These are phyloP conservation scores for Vinca minor DNA, from an alignment of 257 asterid genomes.

Conservation along the genomic window DNA sequence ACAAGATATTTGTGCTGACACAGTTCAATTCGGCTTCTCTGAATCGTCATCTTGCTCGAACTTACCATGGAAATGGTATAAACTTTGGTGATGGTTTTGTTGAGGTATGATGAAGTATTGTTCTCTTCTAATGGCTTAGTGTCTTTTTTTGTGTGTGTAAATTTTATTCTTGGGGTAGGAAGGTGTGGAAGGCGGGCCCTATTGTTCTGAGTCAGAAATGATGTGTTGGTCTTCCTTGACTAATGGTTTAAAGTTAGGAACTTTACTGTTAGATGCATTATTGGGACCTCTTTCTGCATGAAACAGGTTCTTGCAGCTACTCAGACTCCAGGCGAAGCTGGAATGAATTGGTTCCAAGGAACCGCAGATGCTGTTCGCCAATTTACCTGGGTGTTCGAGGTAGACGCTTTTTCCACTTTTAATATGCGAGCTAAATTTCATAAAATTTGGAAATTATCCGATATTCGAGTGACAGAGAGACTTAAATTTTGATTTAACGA, in stretches of 20 bases:
- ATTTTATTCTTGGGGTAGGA: too few species aligned
- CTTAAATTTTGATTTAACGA: neutral
- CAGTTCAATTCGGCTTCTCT: constrained; percentile 93
- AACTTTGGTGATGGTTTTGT: constrained; percentile 90
- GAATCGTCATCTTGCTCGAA: constrained; percentile 85
- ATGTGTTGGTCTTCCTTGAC: too few species aligned
- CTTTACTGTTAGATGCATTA: too few species aligned
- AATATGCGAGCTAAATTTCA: too few species aligned
- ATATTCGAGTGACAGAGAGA: too few species aligned
- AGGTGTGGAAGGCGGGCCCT: too few species aligned
- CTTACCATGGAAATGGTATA: constrained; percentile 83
- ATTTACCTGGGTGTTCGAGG: constrained; percentile 90
- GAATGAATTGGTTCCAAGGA: constrained; percentile 89
- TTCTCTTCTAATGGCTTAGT: neutral
- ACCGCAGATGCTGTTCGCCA: constrained; percentile 97
- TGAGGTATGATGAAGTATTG: constrained; percentile 44
- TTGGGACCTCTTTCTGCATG: neutral
- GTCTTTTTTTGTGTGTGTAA: too few species aligned
- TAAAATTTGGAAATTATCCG: too few species aligned
- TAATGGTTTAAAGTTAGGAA: too few species aligned
- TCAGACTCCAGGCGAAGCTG: constrained; percentile 85
- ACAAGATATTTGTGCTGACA: constrained; percentile 88
- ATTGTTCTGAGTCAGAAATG: neutral
- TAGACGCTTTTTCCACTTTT: too few species aligned
- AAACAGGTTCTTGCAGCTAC: constrained; percentile 87